Evolutionary conservation across 164 flowering plant genomes (phyloP).

Genomic region (Magnolia changhungtana): DNA sequence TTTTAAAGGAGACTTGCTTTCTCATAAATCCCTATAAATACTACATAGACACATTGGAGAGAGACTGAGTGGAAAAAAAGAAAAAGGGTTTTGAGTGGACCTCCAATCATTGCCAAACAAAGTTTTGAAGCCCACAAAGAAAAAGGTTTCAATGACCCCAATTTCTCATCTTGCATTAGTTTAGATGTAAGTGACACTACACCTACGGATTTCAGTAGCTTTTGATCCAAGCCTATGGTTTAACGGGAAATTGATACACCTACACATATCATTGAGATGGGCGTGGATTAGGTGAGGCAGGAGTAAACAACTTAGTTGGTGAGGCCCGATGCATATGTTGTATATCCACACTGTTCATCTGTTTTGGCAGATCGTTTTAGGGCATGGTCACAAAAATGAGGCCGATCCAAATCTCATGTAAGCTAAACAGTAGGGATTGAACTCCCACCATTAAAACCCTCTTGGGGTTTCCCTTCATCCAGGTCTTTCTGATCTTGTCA

Average conservation of each 20-base stretch:
- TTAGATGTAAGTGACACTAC: not conserved
- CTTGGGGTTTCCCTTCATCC: too few relatives aligned
- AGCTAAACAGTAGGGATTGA: too few relatives aligned
- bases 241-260: not conserved
- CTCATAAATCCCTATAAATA: not conserved
- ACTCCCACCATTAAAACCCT: too few relatives aligned
- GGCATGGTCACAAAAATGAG: too few relatives aligned
- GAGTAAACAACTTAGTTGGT: too few relatives aligned
- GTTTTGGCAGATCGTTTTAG: too few relatives aligned
- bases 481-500: too few relatives aligned
- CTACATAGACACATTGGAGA: not conserved
- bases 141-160: not conserved
- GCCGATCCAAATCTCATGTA: too few relatives aligned
- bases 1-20: not conserved
- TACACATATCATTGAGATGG: not conserved
- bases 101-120: conserved; percentile 5
- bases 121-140: not conserved
- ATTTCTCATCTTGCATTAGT: not conserved
- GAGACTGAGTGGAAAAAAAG: not conserved
- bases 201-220: not conserved
- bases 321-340: too few relatives aligned
- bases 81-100: conserved; percentile 3
- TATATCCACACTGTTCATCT: too few relatives aligned
- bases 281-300: too few relatives aligned
- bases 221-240: not conserved